Conservation (phyloP, 2,329 filamentous ascomycete species). For the Monilinia vaccinii-corymbosi region DNA sequence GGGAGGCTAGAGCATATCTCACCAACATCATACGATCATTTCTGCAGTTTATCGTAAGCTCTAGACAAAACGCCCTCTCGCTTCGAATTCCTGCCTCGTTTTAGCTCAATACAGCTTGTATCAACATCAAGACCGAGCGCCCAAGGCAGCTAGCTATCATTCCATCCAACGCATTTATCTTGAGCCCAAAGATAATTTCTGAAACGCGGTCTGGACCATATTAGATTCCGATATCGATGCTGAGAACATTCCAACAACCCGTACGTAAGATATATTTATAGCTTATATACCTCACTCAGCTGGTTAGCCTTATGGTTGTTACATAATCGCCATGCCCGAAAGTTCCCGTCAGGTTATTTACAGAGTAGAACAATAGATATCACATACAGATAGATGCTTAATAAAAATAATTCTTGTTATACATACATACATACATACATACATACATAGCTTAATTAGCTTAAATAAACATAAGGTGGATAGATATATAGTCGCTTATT, state of each 20-base stretch:
- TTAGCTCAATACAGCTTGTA: not conserved
- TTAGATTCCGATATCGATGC: not conserved
- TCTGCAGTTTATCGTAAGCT: not conserved
- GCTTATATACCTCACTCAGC: not conserved
- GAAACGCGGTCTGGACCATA: not conserved
- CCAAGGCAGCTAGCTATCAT: not conserved
- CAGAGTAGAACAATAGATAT: no score
- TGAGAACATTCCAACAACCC: not conserved
- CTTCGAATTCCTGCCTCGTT: no score
- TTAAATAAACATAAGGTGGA: no score
- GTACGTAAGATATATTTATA: not conserved
- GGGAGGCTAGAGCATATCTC: no score
- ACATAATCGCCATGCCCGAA: not conserved
- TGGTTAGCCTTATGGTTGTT: not conserved
- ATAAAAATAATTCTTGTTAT: no score
- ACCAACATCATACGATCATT: not conserved
- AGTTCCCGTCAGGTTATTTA: not conserved
- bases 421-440: no score
- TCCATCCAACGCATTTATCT: not conserved
- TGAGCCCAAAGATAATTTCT: not conserved
- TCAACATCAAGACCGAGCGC: not conserved
- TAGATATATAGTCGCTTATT: no score
- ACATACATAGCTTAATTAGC: no score
- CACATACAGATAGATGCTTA: no score
- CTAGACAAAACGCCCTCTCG: not conserved